phyloP scores from a whole-genome alignment of 441 rosid genomes.

The Populus hybrid region DNA sequence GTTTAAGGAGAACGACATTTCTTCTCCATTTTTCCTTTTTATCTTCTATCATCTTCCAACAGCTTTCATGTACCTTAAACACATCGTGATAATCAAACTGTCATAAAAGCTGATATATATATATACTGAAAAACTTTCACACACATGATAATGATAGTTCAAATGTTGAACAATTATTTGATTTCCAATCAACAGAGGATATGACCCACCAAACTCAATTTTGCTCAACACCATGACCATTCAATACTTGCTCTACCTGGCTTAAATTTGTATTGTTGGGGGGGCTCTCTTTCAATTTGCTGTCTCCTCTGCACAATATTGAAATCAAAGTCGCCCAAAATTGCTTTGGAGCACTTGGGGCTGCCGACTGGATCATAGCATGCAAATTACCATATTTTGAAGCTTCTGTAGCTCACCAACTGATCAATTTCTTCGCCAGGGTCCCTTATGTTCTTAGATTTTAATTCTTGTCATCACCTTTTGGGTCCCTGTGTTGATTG shows the following conservation, averaged over 20 bases:
- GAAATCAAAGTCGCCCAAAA: neutral
- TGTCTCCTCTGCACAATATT: neutral
- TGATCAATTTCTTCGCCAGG: slow-evolving; percentile 11
- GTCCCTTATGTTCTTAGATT: slow-evolving; percentile 19
- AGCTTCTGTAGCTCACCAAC: slow-evolving; percentile 31
- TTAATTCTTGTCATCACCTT: neutral
- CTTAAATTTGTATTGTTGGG: neutral
- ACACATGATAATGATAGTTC: neutral
- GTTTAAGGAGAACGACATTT: neutral
- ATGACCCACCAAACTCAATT: slow-evolving; percentile 10
- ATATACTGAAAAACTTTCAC: neutral
- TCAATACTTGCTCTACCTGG: neutral
- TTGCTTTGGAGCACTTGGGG: neutral
- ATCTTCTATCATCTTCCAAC: slow-evolving; percentile 2
- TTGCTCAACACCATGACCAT: neutral
- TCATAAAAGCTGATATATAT: neutral
- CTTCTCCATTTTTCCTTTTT: neutral
- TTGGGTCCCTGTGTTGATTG: slow-evolving; percentile 19
- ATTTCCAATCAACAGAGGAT: neutral
- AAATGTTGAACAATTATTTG: neutral
- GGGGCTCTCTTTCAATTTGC: neutral
- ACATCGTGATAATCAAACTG: neutral
- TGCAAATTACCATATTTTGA: slow-evolving; percentile 10
- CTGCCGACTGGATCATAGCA: slow-evolving; percentile 19
- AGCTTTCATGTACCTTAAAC: neutral